Conservation (phyloP, 1,284 basidiomycete genomes). For the Gastroboletus turbinatus region DNA sequence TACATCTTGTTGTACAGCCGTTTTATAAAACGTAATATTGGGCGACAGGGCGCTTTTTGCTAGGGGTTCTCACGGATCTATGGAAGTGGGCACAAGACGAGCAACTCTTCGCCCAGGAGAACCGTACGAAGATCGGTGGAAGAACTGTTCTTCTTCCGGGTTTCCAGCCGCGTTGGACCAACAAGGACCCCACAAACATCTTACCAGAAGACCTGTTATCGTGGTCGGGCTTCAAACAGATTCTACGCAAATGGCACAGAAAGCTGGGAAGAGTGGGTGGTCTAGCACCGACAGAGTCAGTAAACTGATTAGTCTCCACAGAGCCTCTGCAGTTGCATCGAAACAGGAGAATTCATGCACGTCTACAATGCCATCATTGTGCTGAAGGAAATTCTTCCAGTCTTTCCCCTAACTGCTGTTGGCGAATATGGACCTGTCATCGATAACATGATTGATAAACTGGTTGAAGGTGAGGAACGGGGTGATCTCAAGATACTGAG, state of each 20-base stretch:
- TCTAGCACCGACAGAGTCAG: neutral
- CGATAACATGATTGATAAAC: conserved; percentile 62
- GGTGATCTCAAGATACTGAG: conserved; percentile 83
- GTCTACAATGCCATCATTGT: conserved; percentile 92
- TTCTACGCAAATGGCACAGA: conserved; percentile 82
- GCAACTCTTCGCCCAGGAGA: conserved; percentile 62
- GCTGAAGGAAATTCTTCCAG: conserved; percentile 84
- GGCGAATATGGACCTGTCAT: conserved; percentile 56
- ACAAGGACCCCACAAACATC: conserved; percentile 42
- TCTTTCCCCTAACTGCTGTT: conserved; percentile 76
- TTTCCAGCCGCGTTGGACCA: conserved; percentile 54
- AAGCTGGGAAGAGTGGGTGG: conserved; percentile 59
- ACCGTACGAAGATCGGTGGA: conserved; percentile 63
- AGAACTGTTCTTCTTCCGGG: conserved; percentile 66
- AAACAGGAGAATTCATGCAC: conserved; percentile 88
- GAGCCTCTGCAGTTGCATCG: conserved; percentile 64
- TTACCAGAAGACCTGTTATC: conserved; percentile 58
- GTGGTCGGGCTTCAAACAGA: conserved; percentile 70
- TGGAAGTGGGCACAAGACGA: conserved; percentile 78
- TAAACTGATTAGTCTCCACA: conserved; percentile 28
- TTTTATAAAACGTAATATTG: neutral
- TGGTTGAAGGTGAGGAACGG: conserved; percentile 73
- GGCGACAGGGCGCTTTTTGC: conserved; percentile 75
- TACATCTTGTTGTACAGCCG: neutral
- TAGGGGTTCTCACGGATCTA: conserved; percentile 75